Evolutionary conservation across 345 rosid species (phyloP), one percentile per base, ranked within the genome.

Genomic region (Lumnitzera racemosa): DNA sequence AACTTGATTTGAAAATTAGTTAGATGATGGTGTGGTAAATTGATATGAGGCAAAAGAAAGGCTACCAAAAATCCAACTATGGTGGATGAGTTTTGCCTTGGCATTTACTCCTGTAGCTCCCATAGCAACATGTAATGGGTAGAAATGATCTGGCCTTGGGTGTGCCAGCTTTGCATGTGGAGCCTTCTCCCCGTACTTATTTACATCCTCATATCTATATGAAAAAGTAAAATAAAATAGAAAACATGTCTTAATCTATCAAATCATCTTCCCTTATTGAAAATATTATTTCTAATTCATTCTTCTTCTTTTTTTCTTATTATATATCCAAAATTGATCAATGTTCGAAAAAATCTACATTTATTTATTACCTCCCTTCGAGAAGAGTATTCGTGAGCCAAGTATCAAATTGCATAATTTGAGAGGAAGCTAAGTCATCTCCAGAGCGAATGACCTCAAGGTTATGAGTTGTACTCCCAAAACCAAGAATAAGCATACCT

Each of bases 61-160:
- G 20, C 82, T 55, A 53, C 90, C 92, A 31, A 69, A 64, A 24
- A 69, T 70, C 99, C 96, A 94, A 57, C 99, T 94, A 23, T 73
- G 75, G 65, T 88, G 99, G 36, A 90, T 68, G 55, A 82, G 90
- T 72, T 80, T 80, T 11, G 90, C 89, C 69, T 81, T 78, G 14
- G 90, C 66, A 61, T 73, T 58, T 56, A 63, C 87, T 29, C 90
- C 97, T 0, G 92, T 90, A 11, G 95, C 97, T 13, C 99, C 97
- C 76, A 94, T 72, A 1, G 92, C 99, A 3, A 90, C 92, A 1
- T 90, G 97, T 78, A 94, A 64, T 2, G 97, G 97, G 55, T 84
- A 88, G 43, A 94, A 84, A 82, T 90, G 97, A 52, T 94, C 99
- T 0, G 95, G 97, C 78, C 69, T 66, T 2, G 97, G 99, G 67